Percentiles rank a stretch among this genome's conserved stretches.
phyloP scores from a whole-genome alignment of 345 rosid species.

The Sonneratia alba region DNA sequence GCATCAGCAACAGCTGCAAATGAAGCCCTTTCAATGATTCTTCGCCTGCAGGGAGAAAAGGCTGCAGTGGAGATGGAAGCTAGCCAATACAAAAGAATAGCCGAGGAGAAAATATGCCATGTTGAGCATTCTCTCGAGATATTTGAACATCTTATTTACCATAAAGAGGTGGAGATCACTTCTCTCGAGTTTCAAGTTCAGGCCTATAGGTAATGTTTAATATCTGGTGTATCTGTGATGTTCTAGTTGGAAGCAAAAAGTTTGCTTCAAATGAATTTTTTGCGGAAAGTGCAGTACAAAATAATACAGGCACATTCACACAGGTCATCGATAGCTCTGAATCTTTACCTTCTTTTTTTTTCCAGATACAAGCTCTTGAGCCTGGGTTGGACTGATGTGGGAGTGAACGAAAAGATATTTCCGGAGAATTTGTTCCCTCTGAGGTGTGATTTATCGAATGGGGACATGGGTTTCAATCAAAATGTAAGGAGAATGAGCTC shows the following conservation, averaged over 20 bases:
- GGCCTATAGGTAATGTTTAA: conserved; percentile 29
- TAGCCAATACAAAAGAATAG: conserved; percentile 74
- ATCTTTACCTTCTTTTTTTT: not conserved
- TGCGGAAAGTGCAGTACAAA: not conserved
- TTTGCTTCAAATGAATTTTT: not conserved
- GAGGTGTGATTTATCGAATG: conserved; percentile 18
- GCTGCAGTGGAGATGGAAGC: conserved; percentile 76
- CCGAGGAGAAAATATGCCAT: conserved; percentile 70
- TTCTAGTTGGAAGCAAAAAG: not conserved
- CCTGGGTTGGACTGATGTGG: conserved; percentile 57
- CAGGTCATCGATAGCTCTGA: not conserved
- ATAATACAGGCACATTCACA: not conserved
- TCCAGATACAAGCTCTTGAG: conserved; percentile 47
- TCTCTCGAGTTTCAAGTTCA: conserved; percentile 78
- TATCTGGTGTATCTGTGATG: not conserved
- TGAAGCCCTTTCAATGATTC: conserved; percentile 82
- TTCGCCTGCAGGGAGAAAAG: conserved; percentile 80
- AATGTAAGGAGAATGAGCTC: conserved; percentile 30
- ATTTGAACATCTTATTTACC: conserved; percentile 66
- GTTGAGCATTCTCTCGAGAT: conserved; percentile 66
- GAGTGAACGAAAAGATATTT: conserved; percentile 27
- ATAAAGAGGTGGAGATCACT: conserved; percentile 79
- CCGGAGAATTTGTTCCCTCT: conserved; percentile 34
- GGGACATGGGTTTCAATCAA: conserved; percentile 15
- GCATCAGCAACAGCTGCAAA: conserved; percentile 63